Evolutionary conservation across 2,329 filamentous ascomycete genomes (phyloP), one percentile per base, ranked within the genome.

Genomic region (Pseudogymnoascus sp.): DNA sequence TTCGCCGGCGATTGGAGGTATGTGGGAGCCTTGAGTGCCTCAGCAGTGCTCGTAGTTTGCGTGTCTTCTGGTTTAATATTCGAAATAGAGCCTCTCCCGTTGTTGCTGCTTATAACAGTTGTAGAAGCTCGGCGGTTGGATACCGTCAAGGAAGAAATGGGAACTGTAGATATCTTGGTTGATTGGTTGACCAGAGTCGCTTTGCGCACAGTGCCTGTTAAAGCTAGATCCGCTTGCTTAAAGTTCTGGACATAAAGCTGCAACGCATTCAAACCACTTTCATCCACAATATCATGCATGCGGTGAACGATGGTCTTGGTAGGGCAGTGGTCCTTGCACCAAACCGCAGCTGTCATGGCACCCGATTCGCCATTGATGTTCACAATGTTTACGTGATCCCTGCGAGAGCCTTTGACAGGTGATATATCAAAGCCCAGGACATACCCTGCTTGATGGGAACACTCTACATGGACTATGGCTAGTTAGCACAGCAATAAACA

Each of bases 181-280:
- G 75, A 70, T 70, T 78, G 70, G 70, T 78, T 73, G 72, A 79
- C 71, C 4, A 74, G 83, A 65, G 91, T 95, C 21, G 95, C 93
- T 76, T 96, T 97, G 63, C 95, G 89, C 21, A 95, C 91, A 16
- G 93, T 97, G 28, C 95, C 95, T 2, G 93, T 97, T 70, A 97
- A 79, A 2, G 90, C 86, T 43, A 93, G 83, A 73, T 99, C 95
- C 7, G 95, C 93, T 77, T 98, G 93, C 76, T 99, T 99, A 80
- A 92, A 97, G 65, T 88, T 92, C 69, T 89, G 88, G 51, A 89
- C 90, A 74, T 90, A 99, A 25, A 96, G 81, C 74, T 97, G 92
- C 61, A 99, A 78, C 8, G 90, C 92, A 70, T 88, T 96, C 62
- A 86, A 77, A n/a, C 86, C 86, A n/a, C 81, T 80, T 19, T 89